A percentile compares a stretch with the other conserved stretches of the same genome.
These are phyloP conservation scores for Heritiera littoralis DNA, from an alignment of 345 rosid species.

Conservation along the genomic window DNA sequence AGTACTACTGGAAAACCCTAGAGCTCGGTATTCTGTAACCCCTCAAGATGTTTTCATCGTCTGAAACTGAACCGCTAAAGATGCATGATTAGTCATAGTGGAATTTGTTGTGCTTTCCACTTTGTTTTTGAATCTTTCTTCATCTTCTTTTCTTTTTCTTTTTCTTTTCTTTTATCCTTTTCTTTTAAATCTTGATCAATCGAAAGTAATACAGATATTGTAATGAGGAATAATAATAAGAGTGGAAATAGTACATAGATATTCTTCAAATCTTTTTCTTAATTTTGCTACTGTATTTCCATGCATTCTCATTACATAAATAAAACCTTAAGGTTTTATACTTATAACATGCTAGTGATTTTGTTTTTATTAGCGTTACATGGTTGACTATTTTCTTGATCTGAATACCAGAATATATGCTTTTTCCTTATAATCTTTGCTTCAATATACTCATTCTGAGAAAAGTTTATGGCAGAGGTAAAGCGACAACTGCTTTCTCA, in stretches of 20 bases:
- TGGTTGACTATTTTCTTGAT: not conserved
- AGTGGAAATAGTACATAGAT: not conserved
- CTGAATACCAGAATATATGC: not conserved
- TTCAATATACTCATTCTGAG: not conserved
- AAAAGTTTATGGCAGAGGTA: no score
- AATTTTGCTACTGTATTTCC: not conserved
- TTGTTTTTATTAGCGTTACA: not conserved
- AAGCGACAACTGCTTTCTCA: not conserved
- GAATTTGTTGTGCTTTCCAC: not conserved
- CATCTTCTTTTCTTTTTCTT: not conserved
- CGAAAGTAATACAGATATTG: not conserved
- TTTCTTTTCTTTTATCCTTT: not conserved
- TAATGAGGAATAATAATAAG: not conserved
- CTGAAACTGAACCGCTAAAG: not conserved
- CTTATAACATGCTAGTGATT: not conserved
- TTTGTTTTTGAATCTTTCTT: not conserved
- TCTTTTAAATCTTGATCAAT: not conserved
- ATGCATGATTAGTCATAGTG: not conserved
- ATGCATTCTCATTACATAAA: not conserved
- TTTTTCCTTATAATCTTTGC: not conserved
- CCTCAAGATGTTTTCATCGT: not conserved
- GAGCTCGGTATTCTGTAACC: not conserved
- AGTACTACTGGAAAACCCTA: conserved; percentile 27
- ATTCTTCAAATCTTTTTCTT: not conserved
- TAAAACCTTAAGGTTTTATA: not conserved